Evolutionary conservation across 1,284 basidiomycete genomes (phyloP), one percentile per base, ranked within the genome.

Genomic region (Irpex sp.): DNA sequence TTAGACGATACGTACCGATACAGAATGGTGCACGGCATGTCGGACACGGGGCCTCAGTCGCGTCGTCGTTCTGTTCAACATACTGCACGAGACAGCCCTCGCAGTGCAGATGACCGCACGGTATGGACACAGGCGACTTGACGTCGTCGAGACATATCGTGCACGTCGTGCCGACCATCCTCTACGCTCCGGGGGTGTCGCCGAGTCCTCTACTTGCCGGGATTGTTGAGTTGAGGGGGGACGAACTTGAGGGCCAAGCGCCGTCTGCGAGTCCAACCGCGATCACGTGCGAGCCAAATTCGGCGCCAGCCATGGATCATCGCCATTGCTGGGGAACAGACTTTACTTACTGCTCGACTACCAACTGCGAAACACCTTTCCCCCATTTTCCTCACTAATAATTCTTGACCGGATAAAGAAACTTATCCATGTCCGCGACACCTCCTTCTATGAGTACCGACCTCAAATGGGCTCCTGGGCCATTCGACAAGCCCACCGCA

Each of bases 51-150:
- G 80, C 74, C 60, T 71, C 70, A 63, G 73, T 72, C 36, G 70
- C 77, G 60, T 80, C 73, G 53, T 76, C 69, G 16, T 75, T 75
- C 5, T 77, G 71, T n/a, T 72, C 72, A 48, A 85, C 78, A 64
- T 83, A 76, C 28, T 71, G 66, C 2, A 74, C 73, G 8, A 88
- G 75, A 63, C 87, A 88, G 18, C 73, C 71, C 58, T 80, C 79
- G 72, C 86, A 88, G 67, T 83, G 82, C 16, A 88, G 69, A 63
- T 88, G 86, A 21, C 87, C 86, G 65, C 87, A 89, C 1, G 86
- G 87, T 1, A 82, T 77, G 52, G 75, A 81, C 2, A 87, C 81
- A 0, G 87, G 86, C 9, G 77, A 75, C 51, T 76, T 79, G 62
- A 83, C 73, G 3, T 67, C 65, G 8, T 80, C 79, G 16, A 89